phyloP scores from a whole-genome alignment of 2,329 filamentous ascomycete species.

The Hypoxylon sp. region DNA sequence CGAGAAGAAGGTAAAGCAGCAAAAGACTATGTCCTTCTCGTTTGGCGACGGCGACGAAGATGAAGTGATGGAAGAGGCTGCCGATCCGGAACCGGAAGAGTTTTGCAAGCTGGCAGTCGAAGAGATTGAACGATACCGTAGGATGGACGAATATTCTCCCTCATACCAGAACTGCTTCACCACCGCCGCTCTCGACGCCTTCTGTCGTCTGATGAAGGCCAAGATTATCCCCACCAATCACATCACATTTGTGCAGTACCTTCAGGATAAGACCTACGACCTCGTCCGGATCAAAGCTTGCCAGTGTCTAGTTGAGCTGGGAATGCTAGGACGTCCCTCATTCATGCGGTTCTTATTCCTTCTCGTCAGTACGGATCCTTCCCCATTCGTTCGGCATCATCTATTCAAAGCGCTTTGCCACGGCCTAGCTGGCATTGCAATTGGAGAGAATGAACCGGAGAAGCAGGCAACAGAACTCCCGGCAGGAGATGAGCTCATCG shows the following conservation, averaged over 20 bases:
- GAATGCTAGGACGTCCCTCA: slow-evolving; percentile 65
- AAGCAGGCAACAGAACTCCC: slow-evolving; percentile 43
- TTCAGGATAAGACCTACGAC: slow-evolving; percentile 73
- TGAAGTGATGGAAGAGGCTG: slow-evolving; percentile 56
- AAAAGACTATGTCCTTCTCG: slow-evolving; percentile 57
- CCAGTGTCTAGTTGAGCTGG: slow-evolving; percentile 72
- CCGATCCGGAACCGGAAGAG: slow-evolving; percentile 57
- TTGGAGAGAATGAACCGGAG: slow-evolving; percentile 64
- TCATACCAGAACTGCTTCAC: slow-evolving; percentile 77
- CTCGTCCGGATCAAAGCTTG: slow-evolving; percentile 74
- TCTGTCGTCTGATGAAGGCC: slow-evolving; percentile 72
- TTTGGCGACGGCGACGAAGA: slow-evolving; percentile 57
- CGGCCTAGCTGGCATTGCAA: slow-evolving; percentile 72
- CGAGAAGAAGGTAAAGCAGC: slow-evolving; percentile 55
- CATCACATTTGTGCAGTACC: slow-evolving; percentile 71
- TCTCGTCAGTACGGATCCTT: slow-evolving; percentile 70
- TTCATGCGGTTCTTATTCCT: slow-evolving; percentile 69
- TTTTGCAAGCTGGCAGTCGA: slow-evolving; percentile 67
- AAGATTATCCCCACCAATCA: slow-evolving; percentile 67
- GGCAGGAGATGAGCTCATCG: slow-evolving; percentile 58
- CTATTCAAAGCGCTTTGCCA: slow-evolving; percentile 70
- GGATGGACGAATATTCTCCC: slow-evolving; percentile 75
- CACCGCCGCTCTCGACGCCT: slow-evolving; percentile 70
- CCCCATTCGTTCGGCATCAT: slow-evolving; percentile 70
- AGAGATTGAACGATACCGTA: slow-evolving; percentile 74